Conservation (phyloP, 192 early-diverging fungal genomes). For the Dissophora globulifera region DNA sequence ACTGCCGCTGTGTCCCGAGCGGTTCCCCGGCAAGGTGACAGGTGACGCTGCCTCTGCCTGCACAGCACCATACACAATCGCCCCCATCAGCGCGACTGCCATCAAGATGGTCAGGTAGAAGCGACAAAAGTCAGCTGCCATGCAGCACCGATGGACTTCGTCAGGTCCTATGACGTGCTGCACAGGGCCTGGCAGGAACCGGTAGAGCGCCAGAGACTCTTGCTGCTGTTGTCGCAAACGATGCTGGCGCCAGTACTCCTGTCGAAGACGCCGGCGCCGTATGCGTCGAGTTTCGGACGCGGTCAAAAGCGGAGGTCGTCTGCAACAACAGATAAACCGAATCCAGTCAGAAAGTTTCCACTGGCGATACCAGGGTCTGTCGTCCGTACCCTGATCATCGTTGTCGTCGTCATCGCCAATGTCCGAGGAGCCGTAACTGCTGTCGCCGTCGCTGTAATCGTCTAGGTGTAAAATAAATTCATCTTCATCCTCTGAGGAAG, state of each 20-base stretch:
- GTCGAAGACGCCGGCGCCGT: slow-evolving; percentile 11
- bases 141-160: slow-evolving; percentile 16
- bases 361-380: no score
- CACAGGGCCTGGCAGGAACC: slow-evolving; percentile 7
- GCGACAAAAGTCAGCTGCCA: slow-evolving; percentile 34
- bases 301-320: not conserved
- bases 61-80: slow-evolving; percentile 38
- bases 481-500: slow-evolving; percentile 24
- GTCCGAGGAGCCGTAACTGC: not conserved
- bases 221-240: slow-evolving; percentile 9
- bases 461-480: not conserved
- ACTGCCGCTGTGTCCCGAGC: no score
- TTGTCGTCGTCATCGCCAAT: no score
- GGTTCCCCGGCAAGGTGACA: no score
- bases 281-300: not conserved
- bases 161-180: not conserved
- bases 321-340: not conserved
- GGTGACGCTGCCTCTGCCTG: slow-evolving; percentile 10
- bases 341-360: no score
- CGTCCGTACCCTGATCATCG: no score
- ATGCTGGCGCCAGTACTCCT: slow-evolving; percentile 18
- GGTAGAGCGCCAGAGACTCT: slow-evolving; percentile 1
- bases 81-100: slow-evolving; percentile 26
- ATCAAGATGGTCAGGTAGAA: slow-evolving; percentile 44
- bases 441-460: not conserved